phyloP scores from a whole-genome alignment of 2,329 filamentous ascomycete genomes.

The Colletotrichum acutatum region DNA sequence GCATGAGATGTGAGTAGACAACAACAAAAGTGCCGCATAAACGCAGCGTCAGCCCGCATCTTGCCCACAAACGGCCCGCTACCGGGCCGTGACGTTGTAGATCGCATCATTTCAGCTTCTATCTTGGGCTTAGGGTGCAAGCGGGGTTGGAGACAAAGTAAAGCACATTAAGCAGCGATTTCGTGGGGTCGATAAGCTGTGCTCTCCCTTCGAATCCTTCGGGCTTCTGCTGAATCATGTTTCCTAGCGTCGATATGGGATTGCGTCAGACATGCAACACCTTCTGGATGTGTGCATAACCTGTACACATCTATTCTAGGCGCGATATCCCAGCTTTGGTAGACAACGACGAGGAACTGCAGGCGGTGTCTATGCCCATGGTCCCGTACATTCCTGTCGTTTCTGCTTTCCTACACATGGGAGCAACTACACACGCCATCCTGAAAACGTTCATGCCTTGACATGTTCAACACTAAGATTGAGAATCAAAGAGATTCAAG shows the following conservation, averaged over 20 bases:
- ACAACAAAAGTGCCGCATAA: constrained; percentile 19
- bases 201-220: neutral
- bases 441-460: too few species aligned
- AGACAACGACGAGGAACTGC: neutral
- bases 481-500: neutral
- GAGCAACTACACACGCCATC: neutral
- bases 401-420: neutral
- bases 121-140: neutral
- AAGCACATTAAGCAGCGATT: neutral
- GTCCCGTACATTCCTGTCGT: neutral
- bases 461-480: neutral
- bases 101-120: neutral
- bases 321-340: neutral
- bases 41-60: neutral
- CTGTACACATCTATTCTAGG: neutral
- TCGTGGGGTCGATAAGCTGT: neutral
- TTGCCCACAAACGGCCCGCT: neutral
- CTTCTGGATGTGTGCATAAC: neutral
- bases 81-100: constrained; percentile 1
- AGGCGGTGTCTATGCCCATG: neutral
- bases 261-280: neutral
- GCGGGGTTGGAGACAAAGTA: neutral
- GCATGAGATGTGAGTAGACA: neutral
- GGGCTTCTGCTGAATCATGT: neutral
- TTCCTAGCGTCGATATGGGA: neutral